Conservation (phyloP, 257 asterid genomes). For the Solanum sparsipilum region DNA sequence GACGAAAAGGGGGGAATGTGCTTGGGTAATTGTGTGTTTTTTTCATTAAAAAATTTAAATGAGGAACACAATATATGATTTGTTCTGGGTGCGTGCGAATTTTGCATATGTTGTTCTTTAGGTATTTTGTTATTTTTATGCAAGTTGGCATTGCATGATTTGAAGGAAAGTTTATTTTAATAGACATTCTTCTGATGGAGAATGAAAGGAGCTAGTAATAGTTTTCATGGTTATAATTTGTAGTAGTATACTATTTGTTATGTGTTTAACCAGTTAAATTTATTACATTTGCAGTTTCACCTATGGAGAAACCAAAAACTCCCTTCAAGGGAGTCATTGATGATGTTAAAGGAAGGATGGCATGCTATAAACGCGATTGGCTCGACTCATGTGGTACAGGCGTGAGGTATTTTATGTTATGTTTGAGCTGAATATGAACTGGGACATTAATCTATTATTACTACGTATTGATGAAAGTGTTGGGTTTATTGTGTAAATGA, state of each 20-base stretch:
- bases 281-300: slow-evolving; percentile 7
- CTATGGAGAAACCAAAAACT: slow-evolving; percentile 19
- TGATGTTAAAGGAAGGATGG: slow-evolving; percentile 36
- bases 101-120: not conserved
- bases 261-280: not conserved
- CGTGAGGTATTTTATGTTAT: slow-evolving; percentile 27
- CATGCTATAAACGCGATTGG: slow-evolving; percentile 37
- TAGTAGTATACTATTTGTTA: not conserved
- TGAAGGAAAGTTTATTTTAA: not conserved
- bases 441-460: not conserved
- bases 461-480: not conserved
- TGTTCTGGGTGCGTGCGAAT: not conserved
- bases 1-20: not conserved
- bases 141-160: not conserved
- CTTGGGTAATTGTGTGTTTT: not conserved
- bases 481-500: not conserved
- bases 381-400: slow-evolving; percentile 45
- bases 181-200: not conserved
- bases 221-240: not conserved
- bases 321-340: slow-evolving; percentile 28
- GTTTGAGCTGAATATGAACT: not conserved
- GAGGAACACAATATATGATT: not conserved
- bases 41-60: not conserved
- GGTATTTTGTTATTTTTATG: not conserved
- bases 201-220: not conserved